A percentile compares a stretch with the other conserved stretches of the same genome.
Evolutionary conservation across 352 stramenopile genomes (phyloP).

Genomic region (Phytophthora boehmeriae): DNA sequence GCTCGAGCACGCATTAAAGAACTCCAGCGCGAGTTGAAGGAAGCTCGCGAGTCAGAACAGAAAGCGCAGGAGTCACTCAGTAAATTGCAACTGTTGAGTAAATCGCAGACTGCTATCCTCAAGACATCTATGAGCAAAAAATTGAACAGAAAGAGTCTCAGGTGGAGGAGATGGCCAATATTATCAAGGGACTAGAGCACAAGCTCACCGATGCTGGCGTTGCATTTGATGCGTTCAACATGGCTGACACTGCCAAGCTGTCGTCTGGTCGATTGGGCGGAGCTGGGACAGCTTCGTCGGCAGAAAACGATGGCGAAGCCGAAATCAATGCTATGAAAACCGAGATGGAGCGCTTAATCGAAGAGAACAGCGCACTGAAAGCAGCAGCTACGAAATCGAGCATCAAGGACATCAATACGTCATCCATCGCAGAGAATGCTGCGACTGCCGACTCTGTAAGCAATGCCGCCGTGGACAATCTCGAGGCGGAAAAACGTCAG

Average conservation of each 20-base stretch:
- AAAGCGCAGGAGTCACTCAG: constrained; percentile 79
- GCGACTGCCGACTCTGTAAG: constrained; percentile 21
- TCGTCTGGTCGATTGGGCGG: constrained; percentile 36
- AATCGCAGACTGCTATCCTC: constrained; percentile 83
- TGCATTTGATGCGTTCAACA: constrained; percentile 50
- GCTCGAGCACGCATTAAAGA: constrained; percentile 54
- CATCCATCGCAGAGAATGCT: neutral
- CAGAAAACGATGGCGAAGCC: constrained; percentile 52
- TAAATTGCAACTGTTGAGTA: constrained; percentile 85
- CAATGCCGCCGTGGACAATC: constrained; percentile 48
- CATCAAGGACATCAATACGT: constrained; percentile 11
- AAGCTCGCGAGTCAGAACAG: constrained; percentile 68
- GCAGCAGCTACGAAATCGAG: constrained; percentile 13
- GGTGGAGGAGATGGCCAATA: constrained; percentile 63
- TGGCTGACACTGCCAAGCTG: constrained; percentile 21
- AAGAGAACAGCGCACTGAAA: constrained; percentile 68
- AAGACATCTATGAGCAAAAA: constrained; percentile 86
- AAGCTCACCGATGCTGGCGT: constrained; percentile 64
- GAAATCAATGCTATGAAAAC: constrained; percentile 78
- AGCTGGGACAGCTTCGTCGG: constrained; percentile 12
- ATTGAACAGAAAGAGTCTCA: constrained; percentile 69
- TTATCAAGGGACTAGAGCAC: constrained; percentile 68
- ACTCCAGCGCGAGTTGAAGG: constrained; percentile 60
- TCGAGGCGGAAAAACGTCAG: constrained; percentile 61
- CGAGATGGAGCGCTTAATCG: constrained; percentile 72